These are phyloP conservation scores for Trichophyton schoenleinii DNA, from an alignment of 2,329 filamentous ascomycete genomes.

Conservation along the genomic window DNA sequence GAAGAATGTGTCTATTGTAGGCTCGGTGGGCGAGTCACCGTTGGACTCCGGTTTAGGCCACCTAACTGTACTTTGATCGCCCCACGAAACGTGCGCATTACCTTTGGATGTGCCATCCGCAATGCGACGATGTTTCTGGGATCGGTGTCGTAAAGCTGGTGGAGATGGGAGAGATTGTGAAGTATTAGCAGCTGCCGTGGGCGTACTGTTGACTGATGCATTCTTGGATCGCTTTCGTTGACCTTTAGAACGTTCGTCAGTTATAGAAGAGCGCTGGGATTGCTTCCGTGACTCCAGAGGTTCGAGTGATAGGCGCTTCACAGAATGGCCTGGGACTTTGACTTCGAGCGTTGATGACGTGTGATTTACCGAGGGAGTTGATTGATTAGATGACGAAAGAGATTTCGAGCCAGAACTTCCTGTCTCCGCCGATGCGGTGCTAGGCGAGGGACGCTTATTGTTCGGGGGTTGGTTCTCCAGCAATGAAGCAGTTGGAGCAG, in stretches of 20 bases:
- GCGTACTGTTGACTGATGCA: conserved; percentile 21
- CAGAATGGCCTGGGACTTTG: conserved; percentile 27
- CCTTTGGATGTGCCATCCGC: background rate
- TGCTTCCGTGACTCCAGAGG: conserved; percentile 28
- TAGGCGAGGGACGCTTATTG: background rate
- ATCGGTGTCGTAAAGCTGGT: conserved; percentile 28
- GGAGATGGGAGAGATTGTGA: conserved; percentile 25
- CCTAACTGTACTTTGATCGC: background rate
- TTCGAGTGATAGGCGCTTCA: conserved; percentile 29
- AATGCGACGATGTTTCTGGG: conserved; percentile 23
- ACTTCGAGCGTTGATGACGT: conserved; percentile 27
- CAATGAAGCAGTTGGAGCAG: background rate
- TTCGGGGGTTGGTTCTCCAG: background rate
- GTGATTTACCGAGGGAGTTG: conserved; percentile 8
- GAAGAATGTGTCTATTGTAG: background rate
- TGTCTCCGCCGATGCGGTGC: background rate
- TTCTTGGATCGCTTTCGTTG: conserved; percentile 24
- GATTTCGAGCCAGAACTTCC: background rate
- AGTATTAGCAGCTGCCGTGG: conserved; percentile 14
- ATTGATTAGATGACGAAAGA: background rate
- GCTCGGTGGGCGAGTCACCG: background rate
- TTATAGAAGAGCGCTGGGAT: conserved; percentile 18
- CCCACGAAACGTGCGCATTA: background rate
- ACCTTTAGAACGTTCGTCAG: conserved; percentile 23
- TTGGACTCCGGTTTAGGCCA: background rate